Evolutionary conservation across 768 basidiomycete species (phyloP).

Genomic region (Serendipita sp.): DNA sequence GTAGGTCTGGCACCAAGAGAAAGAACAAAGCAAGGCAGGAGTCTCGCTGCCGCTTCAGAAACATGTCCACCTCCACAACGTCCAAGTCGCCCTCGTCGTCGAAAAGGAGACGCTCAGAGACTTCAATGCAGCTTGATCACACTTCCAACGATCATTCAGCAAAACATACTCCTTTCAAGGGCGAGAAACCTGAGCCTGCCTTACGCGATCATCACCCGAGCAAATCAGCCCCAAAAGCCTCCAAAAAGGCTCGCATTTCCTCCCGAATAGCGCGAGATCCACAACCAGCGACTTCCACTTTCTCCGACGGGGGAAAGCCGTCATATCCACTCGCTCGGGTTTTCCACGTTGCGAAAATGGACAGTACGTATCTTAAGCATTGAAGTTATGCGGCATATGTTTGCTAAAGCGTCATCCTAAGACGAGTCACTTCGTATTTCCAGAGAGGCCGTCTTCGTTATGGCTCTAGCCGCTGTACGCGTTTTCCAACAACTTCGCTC

Average conservation of each 20-base stretch:
- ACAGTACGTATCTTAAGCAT: not conserved
- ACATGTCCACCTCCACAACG: too few relatives aligned
- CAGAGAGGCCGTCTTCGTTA: not conserved
- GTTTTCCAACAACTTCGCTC: not conserved
- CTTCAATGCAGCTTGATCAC: too few relatives aligned
- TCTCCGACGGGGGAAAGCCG: not conserved
- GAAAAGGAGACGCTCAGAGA: too few relatives aligned
- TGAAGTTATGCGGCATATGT: not conserved
- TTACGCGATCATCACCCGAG: not conserved
- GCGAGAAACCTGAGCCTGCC: not conserved
- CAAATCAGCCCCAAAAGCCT: not conserved
- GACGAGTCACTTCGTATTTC: not conserved
- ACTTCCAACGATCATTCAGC: too few relatives aligned
- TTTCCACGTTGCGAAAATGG: not conserved
- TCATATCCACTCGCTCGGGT: not conserved
- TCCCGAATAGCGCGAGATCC: constrained; percentile 1
- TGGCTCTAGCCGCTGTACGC: constrained; percentile 4
- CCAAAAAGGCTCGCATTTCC: not conserved
- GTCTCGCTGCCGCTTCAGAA: too few relatives aligned
- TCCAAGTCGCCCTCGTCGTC: too few relatives aligned
- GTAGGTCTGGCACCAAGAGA: too few relatives aligned
- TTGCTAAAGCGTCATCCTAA: not conserved
- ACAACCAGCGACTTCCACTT: not conserved
- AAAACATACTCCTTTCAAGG: too few relatives aligned
- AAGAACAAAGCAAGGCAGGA: too few relatives aligned